Percentiles rank a stretch among this genome's conserved stretches.
Conservation (phyloP, 768 basidiomycete species). For the Megacollybia marginata region DNA sequence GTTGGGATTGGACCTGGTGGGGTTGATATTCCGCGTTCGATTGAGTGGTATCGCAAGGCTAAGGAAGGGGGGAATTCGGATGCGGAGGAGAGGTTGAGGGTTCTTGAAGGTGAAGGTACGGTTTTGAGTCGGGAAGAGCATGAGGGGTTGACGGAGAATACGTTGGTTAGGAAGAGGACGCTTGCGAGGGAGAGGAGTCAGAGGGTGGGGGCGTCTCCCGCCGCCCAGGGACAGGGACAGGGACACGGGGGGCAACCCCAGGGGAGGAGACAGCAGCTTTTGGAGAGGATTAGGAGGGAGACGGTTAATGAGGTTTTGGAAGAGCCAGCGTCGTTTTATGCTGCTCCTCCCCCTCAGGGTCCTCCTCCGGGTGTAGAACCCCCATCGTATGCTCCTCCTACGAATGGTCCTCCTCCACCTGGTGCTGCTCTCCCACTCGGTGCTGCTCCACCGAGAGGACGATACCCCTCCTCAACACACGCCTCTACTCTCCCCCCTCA, state of each 20-base stretch:
- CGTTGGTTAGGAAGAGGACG: conserved; percentile 79
- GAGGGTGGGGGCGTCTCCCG: background rate
- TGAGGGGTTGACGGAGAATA: conserved; percentile 67
- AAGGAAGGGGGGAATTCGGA: conserved; percentile 29
- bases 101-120: conserved; percentile 56
- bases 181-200: conserved; percentile 40
- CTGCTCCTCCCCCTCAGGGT: too few species aligned
- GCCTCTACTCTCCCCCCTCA: background rate
- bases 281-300: too few species aligned
- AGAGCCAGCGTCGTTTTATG: too few species aligned
- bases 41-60: conserved; percentile 71
- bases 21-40: conserved; percentile 56
- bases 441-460: background rate
- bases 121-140: conserved; percentile 75
- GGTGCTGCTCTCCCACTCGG: background rate
- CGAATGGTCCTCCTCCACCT: too few species aligned
- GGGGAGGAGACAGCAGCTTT: too few species aligned
- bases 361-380: too few species aligned
- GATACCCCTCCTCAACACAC: background rate
- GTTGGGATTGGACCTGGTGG: conserved; percentile 73
- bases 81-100: conserved; percentile 65
- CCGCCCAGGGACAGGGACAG: too few species aligned
- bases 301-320: too few species aligned
- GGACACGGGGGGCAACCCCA: too few species aligned
- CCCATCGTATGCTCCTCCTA: too few species aligned